Percentiles rank a stretch among this genome's conserved stretches.
Evolutionary conservation across 2,329 filamentous ascomycete genomes (phyloP).

Genomic region (Colletotrichum sp.): DNA sequence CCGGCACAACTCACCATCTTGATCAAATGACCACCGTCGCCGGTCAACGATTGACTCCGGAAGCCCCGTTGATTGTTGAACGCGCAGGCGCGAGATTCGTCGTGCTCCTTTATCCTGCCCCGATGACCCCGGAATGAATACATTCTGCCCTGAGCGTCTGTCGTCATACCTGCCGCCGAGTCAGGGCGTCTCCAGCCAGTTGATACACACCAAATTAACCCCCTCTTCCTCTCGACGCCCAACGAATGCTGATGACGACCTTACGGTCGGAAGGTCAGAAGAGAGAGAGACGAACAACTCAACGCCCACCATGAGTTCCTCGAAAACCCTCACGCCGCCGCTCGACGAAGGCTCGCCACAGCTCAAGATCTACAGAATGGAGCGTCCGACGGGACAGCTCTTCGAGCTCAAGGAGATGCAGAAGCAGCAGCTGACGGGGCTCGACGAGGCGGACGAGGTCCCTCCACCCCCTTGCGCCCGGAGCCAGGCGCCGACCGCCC

Average conservation of each 20-base stretch:
- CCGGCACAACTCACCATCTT: not conserved
- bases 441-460: not conserved
- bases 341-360: not conserved
- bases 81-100: not conserved
- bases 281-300: not conserved
- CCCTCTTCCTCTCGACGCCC: not conserved
- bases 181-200: conserved; percentile 7
- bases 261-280: not conserved
- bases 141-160: conserved; percentile 11
- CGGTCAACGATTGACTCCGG: not conserved
- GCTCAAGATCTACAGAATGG: not conserved
- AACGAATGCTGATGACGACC: not conserved
- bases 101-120: not conserved
- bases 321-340: not conserved
- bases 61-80: not conserved
- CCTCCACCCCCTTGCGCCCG: not conserved
- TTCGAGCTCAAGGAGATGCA: conserved; percentile 7
- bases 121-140: not conserved
- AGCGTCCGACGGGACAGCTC: conserved; percentile 4
- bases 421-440: not conserved
- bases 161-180: conserved; percentile 1
- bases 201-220: not conserved
- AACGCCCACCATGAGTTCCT: not conserved
- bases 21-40: not conserved
- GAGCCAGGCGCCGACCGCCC: too few species aligned